Evolutionary conservation across 768 basidiomycete genomes (phyloP).

Genomic region (Exsudoporus frostii): DNA sequence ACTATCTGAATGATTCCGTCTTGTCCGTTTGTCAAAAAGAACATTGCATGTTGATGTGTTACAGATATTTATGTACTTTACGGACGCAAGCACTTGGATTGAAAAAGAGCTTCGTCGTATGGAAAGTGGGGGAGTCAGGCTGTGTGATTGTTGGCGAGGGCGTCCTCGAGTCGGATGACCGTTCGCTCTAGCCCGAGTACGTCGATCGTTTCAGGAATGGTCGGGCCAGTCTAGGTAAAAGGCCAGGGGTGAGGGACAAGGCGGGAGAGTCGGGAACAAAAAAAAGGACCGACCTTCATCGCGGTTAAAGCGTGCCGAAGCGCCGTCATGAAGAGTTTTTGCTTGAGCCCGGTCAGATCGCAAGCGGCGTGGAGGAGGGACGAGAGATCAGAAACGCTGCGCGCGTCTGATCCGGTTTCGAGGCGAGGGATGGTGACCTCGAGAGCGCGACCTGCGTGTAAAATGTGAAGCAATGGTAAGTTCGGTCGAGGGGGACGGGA

Average conservation of each 20-base stretch:
- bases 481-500: not conserved
- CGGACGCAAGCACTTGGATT: not conserved
- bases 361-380: constrained; percentile 45
- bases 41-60: not conserved
- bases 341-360: constrained; percentile 36
- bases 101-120: not conserved
- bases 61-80: not conserved
- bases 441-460: constrained; percentile 7
- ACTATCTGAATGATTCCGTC: not conserved
- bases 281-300: constrained; percentile 58
- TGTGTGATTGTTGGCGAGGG: not conserved
- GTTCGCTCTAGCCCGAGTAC: constrained; percentile 35
- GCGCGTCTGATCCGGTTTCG: not conserved
- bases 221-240: constrained; percentile 40
- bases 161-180: constrained; percentile 15
- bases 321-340: constrained; percentile 63
- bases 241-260: not conserved
- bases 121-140: not conserved
- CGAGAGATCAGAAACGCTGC: constrained; percentile 26
- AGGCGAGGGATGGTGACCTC: constrained; percentile 3
- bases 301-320: constrained; percentile 79
- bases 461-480: not conserved
- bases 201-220: constrained; percentile 37
- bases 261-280: not conserved
- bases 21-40: not conserved